A percentile compares a stretch with the other conserved stretches of the same genome.
Conservation (phyloP, 1,284 basidiomycete species). For the Marasmius fiardii region DNA sequence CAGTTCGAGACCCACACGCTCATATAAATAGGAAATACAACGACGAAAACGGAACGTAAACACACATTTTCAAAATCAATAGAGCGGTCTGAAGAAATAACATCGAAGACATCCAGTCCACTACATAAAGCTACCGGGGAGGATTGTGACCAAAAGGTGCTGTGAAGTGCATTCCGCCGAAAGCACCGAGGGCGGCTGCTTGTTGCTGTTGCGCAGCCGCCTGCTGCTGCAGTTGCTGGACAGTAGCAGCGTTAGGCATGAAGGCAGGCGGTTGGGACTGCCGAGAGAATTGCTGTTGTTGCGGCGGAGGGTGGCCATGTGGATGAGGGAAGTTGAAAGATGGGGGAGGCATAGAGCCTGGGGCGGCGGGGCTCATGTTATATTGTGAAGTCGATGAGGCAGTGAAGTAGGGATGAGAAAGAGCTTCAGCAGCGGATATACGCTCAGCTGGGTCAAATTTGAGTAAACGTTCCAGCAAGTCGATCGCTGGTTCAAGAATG, state of each 20-base stretch:
- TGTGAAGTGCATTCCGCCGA: conserved; percentile 10
- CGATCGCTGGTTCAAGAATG: conserved; percentile 61
- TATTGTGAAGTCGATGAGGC: conserved; percentile 42
- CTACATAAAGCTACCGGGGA: background rate
- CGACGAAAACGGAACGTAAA: background rate
- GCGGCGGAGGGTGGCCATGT: conserved; percentile 45
- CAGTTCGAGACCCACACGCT: too few relatives aligned
- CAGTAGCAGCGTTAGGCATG: conserved; percentile 35
- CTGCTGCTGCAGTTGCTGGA: conserved; percentile 32
- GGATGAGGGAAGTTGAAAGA: conserved; percentile 68
- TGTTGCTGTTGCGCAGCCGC: conserved; percentile 11
- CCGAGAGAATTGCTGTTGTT: conserved; percentile 43
- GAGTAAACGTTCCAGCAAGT: conserved; percentile 92
- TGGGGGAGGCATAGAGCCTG: conserved; percentile 63
- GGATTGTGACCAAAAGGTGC: conserved; percentile 10
- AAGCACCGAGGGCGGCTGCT: conserved; percentile 11
- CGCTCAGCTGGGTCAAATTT: conserved; percentile 96
- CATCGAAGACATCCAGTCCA: background rate
- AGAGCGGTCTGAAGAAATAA: background rate
- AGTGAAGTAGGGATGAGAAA: conserved; percentile 93
- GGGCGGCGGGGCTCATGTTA: conserved; percentile 41
- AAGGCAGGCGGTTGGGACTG: conserved; percentile 33
- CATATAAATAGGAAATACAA: background rate
- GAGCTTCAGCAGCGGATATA: conserved; percentile 89
- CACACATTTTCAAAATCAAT: background rate